Base-by-base conservation (phyloP, 2,329 filamentous ascomycete species). In the Beauveria medogensis region DNA sequence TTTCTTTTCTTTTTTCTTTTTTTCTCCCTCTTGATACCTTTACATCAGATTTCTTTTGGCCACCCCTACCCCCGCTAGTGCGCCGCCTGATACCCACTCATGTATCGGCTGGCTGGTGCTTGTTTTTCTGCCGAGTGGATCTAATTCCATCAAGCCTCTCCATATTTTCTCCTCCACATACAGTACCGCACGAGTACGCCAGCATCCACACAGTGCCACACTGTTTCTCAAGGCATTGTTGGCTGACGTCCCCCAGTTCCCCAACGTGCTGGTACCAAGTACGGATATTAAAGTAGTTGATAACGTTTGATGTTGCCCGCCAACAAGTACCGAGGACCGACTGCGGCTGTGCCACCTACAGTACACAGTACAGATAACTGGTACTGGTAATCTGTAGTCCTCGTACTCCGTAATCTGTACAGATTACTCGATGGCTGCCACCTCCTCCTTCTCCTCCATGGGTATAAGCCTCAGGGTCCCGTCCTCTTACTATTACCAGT, bases 61-160 rank as follows among this genome's bases (percentile, higher is more conserved):
- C 34, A 46, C 28, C 48, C 41, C 28, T 18, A 9, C 20, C 40
- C 20, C 44, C 40, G 46, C 26, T 30, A n/a, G 47, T 44, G 55
- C 46, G 55, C 34, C 5, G 55, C 43, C 28, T 30, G 30, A 26
- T 41, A 52, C 34, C 56, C 56, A 59, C 56, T 40, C 24, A 16
- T 46, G 40, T 48, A 59, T 59, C 57, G 57, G 57, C 57, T 46
- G 57, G 57, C 48, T 59, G 57, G 57, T 59, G 57, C 57, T 59
- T 59, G 57, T 59, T 59, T 56, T 59, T 53, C 24, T 22, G 10
- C 26, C 5, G 26, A 24, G 24, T 53, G 47, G 22, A 28, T 10
- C 12, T 50, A 24, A 1, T 47, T 24, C 47, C 55, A 41, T 59
- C 24, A 30, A 41, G 8, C 9, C 20, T 40, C 48, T n/a, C 48